Evolutionary conservation across 2,329 filamentous ascomycete genomes (phyloP), one percentile per base, ranked within the genome.

Genomic region (Cladorrhinum sp.): DNA sequence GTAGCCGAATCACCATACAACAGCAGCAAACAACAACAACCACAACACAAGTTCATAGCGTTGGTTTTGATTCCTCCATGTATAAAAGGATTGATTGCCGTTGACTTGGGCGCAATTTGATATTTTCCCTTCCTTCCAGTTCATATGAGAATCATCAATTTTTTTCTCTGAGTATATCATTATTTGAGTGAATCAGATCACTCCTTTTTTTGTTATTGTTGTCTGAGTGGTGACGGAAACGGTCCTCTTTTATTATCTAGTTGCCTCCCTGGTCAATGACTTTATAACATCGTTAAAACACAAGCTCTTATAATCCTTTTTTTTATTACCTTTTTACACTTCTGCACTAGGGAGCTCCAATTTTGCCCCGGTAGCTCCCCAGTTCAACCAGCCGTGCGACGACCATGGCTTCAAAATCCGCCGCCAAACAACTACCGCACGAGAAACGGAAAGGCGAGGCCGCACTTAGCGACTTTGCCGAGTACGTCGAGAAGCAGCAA

Each of bases 401-500:
- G 12, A 76, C 57, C 63, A 88, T 87, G 85, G 76, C 83, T 49
- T 76, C 71, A 59, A 85, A 81, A 76, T 69, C 77, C 67, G 73
- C 76, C 61, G 73, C 76, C 61, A 90, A 88, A 74, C 83, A 87
- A 71, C 84, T 87, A 61, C 82, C 85, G 45, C 87, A 91, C 70
- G 93, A 96, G 76, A 85, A 90, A 75, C 88, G 91, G 67, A 92
- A 91, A 77, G 92, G 92, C 67, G 93, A 97, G 78, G 86, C 90
- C 63, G 93, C 93, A 12, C 83, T 99, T 59, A 95, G 90, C 78
- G 95, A 98, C 69, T 99, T 99, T 73, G 92, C 93, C 74, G 95
- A 99, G 71, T 98, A 97, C 71, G 95, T 97, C 66, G 92, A 98
- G 75, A 90, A 92, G 73, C 93, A 98, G 74, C 95, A 98, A 75